Evolutionary conservation across 306 rosid species (phyloP).

Genomic region (Abrus precatorius): DNA sequence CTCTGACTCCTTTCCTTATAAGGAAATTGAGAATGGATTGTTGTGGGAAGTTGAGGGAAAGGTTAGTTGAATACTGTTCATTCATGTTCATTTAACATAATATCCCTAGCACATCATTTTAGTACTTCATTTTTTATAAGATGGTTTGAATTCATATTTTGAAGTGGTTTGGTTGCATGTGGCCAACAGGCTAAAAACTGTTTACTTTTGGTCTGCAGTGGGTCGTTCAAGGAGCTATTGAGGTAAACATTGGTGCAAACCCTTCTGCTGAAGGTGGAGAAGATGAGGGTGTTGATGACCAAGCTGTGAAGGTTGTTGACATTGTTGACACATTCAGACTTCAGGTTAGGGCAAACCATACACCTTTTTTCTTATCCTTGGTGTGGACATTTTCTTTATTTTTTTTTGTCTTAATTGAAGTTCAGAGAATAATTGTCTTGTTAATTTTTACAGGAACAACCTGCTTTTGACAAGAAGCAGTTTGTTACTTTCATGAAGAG

Average conservation of each 20-base stretch:
- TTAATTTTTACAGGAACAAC: constrained; percentile 73
- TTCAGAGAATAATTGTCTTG: background rate
- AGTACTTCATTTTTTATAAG: background rate
- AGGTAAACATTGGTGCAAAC: constrained; percentile 93
- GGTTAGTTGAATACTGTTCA: constrained; percentile 50
- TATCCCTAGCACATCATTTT: too few relatives aligned
- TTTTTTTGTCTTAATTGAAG: background rate
- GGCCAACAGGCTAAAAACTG: background rate
- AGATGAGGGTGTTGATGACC: constrained; percentile 88
- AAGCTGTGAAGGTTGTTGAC: constrained; percentile 59
- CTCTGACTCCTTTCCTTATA: constrained; percentile 77
- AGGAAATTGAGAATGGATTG: constrained; percentile 69
- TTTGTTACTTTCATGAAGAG: constrained; percentile 69
- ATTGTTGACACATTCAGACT: constrained; percentile 55
- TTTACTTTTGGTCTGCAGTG: constrained; percentile 56
- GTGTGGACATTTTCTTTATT: background rate
- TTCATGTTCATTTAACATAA: background rate
- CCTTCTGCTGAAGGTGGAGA: constrained; percentile 92
- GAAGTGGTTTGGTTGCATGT: background rate
- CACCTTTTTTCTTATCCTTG: background rate
- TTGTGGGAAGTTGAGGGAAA: constrained; percentile 90
- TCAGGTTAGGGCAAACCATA: constrained; percentile 37
- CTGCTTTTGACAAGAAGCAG: constrained; percentile 75
- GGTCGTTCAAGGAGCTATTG: constrained; percentile 81
- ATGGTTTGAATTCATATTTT: background rate